Evolutionary conservation across 1,284 basidiomycete genomes (phyloP).

Genomic region (Rugosomyces carneus): DNA sequence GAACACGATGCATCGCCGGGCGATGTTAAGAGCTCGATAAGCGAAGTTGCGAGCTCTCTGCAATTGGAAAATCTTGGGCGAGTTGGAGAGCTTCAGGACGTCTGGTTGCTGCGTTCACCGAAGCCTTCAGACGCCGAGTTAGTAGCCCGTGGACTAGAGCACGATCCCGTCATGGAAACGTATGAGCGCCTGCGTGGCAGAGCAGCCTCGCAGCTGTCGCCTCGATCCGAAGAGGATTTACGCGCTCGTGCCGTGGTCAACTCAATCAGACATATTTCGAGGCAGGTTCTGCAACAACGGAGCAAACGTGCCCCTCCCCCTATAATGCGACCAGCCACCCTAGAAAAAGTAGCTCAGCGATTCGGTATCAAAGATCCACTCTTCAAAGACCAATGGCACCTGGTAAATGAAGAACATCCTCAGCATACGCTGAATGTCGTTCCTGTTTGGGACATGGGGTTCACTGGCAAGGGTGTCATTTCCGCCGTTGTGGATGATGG

Average conservation of each 20-base stretch:
- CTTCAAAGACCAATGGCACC: conserved; percentile 91
- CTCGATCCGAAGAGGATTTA: conserved; percentile 36
- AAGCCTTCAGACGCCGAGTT: conserved; percentile 29
- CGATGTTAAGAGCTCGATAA: too few relatives aligned
- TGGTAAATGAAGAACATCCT: conserved; percentile 71
- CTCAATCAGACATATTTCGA: conserved; percentile 51
- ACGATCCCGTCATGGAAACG: conserved; percentile 50
- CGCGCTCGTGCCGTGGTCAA: conserved; percentile 40
- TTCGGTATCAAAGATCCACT: conserved; percentile 82
- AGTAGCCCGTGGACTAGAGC: conserved; percentile 28
- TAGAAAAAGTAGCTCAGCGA: conserved; percentile 48
- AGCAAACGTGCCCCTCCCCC: conserved; percentile 64
- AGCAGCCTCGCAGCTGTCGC: conserved; percentile 25
- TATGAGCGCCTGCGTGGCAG: conserved; percentile 41
- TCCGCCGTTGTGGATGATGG: conserved; percentile 95
- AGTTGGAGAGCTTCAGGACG: conserved; percentile 77
- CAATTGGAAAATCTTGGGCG: conserved; percentile 86
- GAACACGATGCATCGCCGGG: conserved; percentile 62
- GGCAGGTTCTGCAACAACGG: conserved; percentile 60
- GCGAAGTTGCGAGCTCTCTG: conserved; percentile 53
- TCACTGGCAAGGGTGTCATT: conserved; percentile 83
- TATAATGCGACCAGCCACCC: conserved; percentile 30
- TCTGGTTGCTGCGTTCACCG: conserved; percentile 77
- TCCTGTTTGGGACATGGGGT: conserved; percentile 76
- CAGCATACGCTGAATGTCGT: conserved; percentile 84